These are phyloP conservation scores for Aspergillus oerlinghausenensis DNA, from an alignment of 2,329 filamentous ascomycete genomes.

Conservation along the genomic window DNA sequence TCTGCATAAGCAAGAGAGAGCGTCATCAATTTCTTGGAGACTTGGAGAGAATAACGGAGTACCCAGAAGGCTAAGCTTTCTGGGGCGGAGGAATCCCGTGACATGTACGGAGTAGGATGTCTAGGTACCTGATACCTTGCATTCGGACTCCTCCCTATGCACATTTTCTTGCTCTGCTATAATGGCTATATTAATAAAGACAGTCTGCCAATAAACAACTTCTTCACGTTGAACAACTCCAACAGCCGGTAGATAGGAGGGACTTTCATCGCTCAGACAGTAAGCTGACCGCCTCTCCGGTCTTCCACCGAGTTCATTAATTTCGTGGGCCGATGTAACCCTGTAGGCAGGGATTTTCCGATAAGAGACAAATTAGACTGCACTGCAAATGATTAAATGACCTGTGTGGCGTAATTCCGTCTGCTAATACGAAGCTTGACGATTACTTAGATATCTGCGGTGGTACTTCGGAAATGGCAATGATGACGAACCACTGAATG, in stretches of 20 bases:
- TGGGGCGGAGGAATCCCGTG: background rate
- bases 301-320: background rate
- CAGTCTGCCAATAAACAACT: background rate
- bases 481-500: too few relatives aligned
- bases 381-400: background rate
- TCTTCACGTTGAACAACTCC: background rate
- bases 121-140: background rate
- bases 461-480: background rate
- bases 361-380: background rate
- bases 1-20: background rate
- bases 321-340: background rate
- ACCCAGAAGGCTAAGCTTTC: background rate
- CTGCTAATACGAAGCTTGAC: background rate
- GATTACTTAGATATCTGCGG: background rate
- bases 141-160: background rate
- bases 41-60: too few relatives aligned
- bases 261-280: background rate
- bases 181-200: background rate
- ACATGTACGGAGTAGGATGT: background rate
- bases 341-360: background rate
- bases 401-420: background rate
- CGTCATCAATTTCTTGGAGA: too few relatives aligned
- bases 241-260: background rate
- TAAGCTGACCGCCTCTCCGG: background rate
- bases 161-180: background rate